Conservation (phyloP, 306 rosid genomes). For the Casuarina equisetifolia region DNA sequence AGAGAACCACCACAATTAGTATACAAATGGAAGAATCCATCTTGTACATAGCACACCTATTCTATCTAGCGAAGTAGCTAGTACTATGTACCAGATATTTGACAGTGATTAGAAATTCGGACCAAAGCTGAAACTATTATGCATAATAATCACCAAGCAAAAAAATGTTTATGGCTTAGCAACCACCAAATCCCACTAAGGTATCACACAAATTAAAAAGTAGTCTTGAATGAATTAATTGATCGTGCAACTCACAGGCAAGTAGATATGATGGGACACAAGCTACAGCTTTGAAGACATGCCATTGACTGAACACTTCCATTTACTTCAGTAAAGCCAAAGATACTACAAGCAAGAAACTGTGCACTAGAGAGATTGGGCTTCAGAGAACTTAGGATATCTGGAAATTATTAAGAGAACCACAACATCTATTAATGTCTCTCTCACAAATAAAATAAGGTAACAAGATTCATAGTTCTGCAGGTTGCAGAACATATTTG, state of each 20-base stretch:
- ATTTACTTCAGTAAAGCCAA: slow-evolving; percentile 52
- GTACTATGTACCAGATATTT: neutral
- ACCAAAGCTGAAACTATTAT: slow-evolving; percentile 17
- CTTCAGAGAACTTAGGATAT: slow-evolving; percentile 57
- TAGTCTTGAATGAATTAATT: slow-evolving; percentile 8
- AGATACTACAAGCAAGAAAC: slow-evolving; percentile 48
- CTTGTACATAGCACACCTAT: neutral
- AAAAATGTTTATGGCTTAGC: slow-evolving; percentile 14
- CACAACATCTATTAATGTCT: slow-evolving; percentile 11
- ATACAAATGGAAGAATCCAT: neutral
- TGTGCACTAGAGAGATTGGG: slow-evolving; percentile 53
- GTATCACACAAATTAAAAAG: slow-evolving; percentile 10
- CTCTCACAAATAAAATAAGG: neutral
- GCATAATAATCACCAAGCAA: neutral
- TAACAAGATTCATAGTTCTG: neutral
- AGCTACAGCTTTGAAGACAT: slow-evolving; percentile 38
- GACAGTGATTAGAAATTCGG: slow-evolving; percentile 6
- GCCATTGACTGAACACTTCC: slow-evolving; percentile 26
- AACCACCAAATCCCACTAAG: slow-evolving; percentile 1
- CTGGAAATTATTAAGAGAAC: slow-evolving; percentile 55
- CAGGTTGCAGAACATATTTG: neutral
- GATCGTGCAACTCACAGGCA: slow-evolving; percentile 59
- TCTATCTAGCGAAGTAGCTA: neutral
- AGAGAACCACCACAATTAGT: neutral
- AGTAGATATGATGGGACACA: slow-evolving; percentile 42